These are phyloP conservation scores for Zostera marina DNA, from an alignment of 116 monocot species.

Conservation along the genomic window DNA sequence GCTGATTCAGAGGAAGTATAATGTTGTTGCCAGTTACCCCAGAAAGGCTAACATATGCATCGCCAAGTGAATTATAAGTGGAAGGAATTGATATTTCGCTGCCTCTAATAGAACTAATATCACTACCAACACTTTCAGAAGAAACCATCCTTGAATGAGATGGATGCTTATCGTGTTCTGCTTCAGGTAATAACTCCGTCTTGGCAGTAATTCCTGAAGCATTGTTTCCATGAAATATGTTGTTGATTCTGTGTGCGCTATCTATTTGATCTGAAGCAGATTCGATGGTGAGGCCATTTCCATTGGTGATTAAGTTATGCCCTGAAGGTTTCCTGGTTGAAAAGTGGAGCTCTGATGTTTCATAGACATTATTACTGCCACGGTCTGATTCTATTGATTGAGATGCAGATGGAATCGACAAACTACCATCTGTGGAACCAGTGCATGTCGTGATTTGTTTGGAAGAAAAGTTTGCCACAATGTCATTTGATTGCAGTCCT, in stretches of 20 bases:
- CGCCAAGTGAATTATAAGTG: constrained; percentile 30
- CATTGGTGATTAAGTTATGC: background rate
- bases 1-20: constrained; percentile 73
- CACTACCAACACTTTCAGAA: constrained; percentile 84
- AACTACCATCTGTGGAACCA: constrained; percentile 25
- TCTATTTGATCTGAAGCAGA: constrained; percentile 9
- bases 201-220: constrained; percentile 1
- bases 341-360: constrained; percentile 20
- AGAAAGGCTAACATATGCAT: constrained; percentile 37
- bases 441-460: constrained; percentile 11
- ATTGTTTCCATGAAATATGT: constrained; percentile 13
- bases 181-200: constrained; percentile 15
- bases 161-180: constrained; percentile 31
- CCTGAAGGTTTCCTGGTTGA: constrained; percentile 6
- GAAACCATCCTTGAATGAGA: constrained; percentile 58
- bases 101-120: constrained; percentile 67
- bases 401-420: constrained; percentile 25
- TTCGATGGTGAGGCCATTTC: constrained; percentile 24
- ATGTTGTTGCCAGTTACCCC: constrained; percentile 38
- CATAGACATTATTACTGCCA: constrained; percentile 41
- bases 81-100: constrained; percentile 51
- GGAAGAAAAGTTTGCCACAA: constrained; percentile 7
- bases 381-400: constrained; percentile 49
- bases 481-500: constrained; percentile 10
- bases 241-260: constrained; percentile 9